phyloP scores from a whole-genome alignment of 2,329 filamentous ascomycete genomes.

The Tetracladium maxilliforme region DNA sequence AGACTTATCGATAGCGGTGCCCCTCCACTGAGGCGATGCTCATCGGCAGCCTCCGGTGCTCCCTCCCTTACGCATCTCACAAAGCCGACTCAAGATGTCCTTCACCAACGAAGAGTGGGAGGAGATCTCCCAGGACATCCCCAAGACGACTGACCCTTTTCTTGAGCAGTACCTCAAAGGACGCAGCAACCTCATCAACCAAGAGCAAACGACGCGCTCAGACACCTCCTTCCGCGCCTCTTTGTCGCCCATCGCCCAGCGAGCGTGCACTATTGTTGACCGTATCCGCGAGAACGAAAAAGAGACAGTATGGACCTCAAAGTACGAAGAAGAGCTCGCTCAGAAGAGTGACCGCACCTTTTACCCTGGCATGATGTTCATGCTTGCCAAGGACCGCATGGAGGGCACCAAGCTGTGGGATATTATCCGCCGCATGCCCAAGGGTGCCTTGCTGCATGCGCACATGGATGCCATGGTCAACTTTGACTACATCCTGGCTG shows the following conservation, averaged over 20 bases:
- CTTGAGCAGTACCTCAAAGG: slow-evolving; percentile 70
- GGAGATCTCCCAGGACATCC: slow-evolving; percentile 39
- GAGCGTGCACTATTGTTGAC: slow-evolving; percentile 67
- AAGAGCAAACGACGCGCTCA: slow-evolving; percentile 66
- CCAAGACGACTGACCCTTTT: slow-evolving; percentile 52
- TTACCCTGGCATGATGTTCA: slow-evolving; percentile 90
- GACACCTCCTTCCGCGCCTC: slow-evolving; percentile 57
- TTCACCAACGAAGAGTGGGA: slow-evolving; percentile 34
- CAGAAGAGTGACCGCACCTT: slow-evolving; percentile 47
- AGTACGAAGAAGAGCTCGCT: slow-evolving; percentile 56
- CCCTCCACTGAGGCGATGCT: not conserved
- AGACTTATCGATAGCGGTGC: not conserved
- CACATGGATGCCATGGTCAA: slow-evolving; percentile 89
- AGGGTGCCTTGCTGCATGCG: slow-evolving; percentile 73
- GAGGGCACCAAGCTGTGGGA: slow-evolving; percentile 74
- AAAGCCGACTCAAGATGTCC: too few species aligned
- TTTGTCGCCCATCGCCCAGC: slow-evolving; percentile 64
- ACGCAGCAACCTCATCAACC: slow-evolving; percentile 57
- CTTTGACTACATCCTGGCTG: slow-evolving; percentile 62
- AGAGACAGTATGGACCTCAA: slow-evolving; percentile 59
- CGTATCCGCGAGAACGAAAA: slow-evolving; percentile 69
- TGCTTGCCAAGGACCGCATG: slow-evolving; percentile 71
- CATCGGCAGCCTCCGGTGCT: not conserved
- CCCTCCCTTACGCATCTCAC: not conserved
- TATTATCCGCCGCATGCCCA: slow-evolving; percentile 76